Base-by-base conservation (phyloP, 257 asterid genomes). In the Solanum medicagineum region DNA sequence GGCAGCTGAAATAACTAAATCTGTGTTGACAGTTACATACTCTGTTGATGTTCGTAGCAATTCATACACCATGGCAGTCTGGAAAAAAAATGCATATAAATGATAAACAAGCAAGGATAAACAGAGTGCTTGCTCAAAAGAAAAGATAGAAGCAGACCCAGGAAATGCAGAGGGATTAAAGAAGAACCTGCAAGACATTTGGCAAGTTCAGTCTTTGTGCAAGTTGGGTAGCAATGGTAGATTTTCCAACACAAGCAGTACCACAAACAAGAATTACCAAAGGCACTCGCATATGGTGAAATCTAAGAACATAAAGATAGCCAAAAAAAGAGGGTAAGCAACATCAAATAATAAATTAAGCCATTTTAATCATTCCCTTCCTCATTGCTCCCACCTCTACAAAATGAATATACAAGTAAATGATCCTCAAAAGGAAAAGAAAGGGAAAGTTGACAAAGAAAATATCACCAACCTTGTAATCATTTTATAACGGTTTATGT, bases 1-100 rank as follows among this genome's bases (percentile, higher is more conserved):
- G 24, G 40, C 51, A 24, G n/a, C 54, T 1, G n/a, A 36, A 84
- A 53, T 53, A 83, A 32, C 53, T 24, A 83, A 29, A 83, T 83
- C 55, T 84, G 45, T 29, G 85, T 29, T 19, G 84, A 86, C 24
- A 84, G 85, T 82, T 87, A 74, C 98, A 55, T 95, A 97, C 99
- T 97, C 99, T 83, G 99, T 97, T 84, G 99, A 95, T 14, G 99
- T 95, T 84, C 99, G 97, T 73, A 95, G 93, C 86, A 97, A 91
- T 89, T 97, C 99, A 89, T 97, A 97, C 92, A 97, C 99, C 98
- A 95, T 97, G 87, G 93, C 97, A 20, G 99, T 97, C 99, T 97
- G 98, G 51, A 71, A 88, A 59, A 77, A 91, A 47, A 62, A 85
- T 81, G 69, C 83, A 81, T 59, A 75, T 55, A 83, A 85, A 49